Evolutionary conservation across 768 basidiomycete genomes (phyloP), one percentile per base, ranked within the genome.

Genomic region (Leucocoprinus leucothites): DNA sequence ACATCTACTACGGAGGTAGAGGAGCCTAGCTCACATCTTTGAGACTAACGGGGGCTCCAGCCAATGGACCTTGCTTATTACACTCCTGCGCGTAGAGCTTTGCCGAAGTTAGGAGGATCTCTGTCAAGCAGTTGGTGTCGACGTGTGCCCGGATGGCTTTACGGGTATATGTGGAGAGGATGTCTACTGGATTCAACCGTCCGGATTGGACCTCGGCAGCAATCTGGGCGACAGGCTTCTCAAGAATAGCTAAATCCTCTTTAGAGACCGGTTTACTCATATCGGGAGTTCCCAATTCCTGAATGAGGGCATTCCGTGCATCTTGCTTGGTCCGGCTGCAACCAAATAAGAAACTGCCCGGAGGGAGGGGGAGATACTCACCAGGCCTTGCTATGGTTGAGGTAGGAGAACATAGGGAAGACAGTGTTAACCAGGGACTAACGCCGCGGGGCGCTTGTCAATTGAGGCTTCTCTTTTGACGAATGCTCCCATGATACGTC

Each of bases 121-220:
- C 83, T 14, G 82, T 81, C 59, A 86, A 70, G 61, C 85, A 86
- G 62, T 86, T 86, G 26, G 82, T 84, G 57, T 71, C 68, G 22
- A 67, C 66, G 48, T 81, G 80, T 0, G 79, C 80, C 48, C 71
- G 65, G 7, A 83, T 58, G 0, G 82, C 74, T 47, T 74, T 74
- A 58, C 81, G 79, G 24, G 73, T 74, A 62, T 81, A 83, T 0
- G 75, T 73, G 1, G 63, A 61, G 21, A 83, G 63, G 47, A 79
- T 60, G 21, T 74, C 71, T 4, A 60, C 24, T 1, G 76, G 69
- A 18, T 71, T 64, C 13, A 64, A 53, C 8, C 60, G 45, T 8
- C 69, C 70, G 9, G 52, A 50, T 42, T 70, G 67, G n/a, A 76
- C 70, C 9, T 60, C 58, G 9, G 60, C 51, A 11, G 71, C 69